Percentiles rank a stretch among this genome's conserved stretches.
phyloP scores from a whole-genome alignment of 1,284 basidiomycete genomes.

The Fomitopsis schrenkii region DNA sequence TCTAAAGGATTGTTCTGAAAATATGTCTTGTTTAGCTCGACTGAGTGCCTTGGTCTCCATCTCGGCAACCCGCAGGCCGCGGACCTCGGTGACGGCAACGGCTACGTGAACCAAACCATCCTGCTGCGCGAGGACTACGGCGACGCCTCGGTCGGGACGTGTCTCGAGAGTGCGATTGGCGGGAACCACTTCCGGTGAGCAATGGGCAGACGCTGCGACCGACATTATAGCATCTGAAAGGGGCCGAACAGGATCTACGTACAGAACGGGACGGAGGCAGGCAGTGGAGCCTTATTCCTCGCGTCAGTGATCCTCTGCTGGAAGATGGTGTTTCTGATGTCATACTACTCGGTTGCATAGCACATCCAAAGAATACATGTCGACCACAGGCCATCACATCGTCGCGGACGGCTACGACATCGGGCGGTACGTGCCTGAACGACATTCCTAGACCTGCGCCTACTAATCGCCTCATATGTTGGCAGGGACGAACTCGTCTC shows the following conservation, averaged over 20 bases:
- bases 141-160: conserved; percentile 49
- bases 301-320: conserved; percentile 41
- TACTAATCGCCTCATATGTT: background rate
- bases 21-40: conserved; percentile 39
- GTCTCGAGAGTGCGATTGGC: conserved; percentile 57
- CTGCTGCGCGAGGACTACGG: conserved; percentile 70
- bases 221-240: background rate
- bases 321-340: background rate
- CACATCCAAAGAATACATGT: conserved; percentile 56
- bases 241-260: conserved; percentile 53
- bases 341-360: conserved; percentile 24
- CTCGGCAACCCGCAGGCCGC: conserved; percentile 60
- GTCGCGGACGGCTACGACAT: conserved; percentile 51
- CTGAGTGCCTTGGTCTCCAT: conserved; percentile 71
- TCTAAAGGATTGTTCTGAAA: too few relatives aligned
- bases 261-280: conserved; percentile 61
- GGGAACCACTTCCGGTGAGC: conserved; percentile 62
- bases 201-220: background rate
- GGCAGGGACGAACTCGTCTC: conserved; percentile 42
- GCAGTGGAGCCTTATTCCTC: conserved; percentile 65
- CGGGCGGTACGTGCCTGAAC: conserved; percentile 32
- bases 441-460: background rate
- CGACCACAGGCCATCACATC: conserved; percentile 44
- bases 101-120: conserved; percentile 54
- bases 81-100: conserved; percentile 68